phyloP scores from a whole-genome alignment of 495 filamentous ascomycete species.

The Talaromyces nanjingensis region DNA sequence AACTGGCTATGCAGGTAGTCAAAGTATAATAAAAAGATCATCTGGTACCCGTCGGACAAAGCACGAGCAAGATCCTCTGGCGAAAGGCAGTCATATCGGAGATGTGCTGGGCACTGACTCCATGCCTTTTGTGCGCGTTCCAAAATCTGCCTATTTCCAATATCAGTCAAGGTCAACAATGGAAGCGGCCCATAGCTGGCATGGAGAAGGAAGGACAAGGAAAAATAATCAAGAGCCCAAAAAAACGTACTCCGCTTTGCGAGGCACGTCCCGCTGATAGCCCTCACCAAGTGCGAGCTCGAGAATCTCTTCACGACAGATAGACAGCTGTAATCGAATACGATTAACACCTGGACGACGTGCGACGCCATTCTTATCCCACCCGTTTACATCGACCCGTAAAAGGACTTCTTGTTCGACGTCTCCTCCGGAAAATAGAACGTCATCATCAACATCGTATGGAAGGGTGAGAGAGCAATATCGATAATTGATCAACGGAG shows the following conservation, averaged over 20 bases:
- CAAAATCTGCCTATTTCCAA: slow-evolving; percentile 23
- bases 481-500: slow-evolving; percentile 46
- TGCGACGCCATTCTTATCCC: slow-evolving; percentile 39
- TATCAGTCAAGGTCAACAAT: background rate
- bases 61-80: slow-evolving; percentile 22
- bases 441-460: slow-evolving; percentile 48
- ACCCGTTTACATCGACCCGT: slow-evolving; percentile 45
- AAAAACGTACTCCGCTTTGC: slow-evolving; percentile 34
- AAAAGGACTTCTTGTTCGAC: slow-evolving; percentile 32
- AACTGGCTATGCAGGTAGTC: slow-evolving; percentile 53
- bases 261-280: slow-evolving; percentile 31
- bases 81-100: slow-evolving; percentile 29
- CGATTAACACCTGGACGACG: slow-evolving; percentile 37
- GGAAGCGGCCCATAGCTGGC: background rate
- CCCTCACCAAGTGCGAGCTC: slow-evolving; percentile 48
- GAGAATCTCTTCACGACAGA: slow-evolving; percentile 51
- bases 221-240: background rate
- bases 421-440: slow-evolving; percentile 40
- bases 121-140: slow-evolving; percentile 26
- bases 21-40: slow-evolving; percentile 34
- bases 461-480: slow-evolving; percentile 50
- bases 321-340: slow-evolving; percentile 40
- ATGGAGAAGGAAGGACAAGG: background rate
- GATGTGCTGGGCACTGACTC: slow-evolving; percentile 23
- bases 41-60: slow-evolving; percentile 17